phyloP scores from a whole-genome alignment of 2,329 filamentous ascomycete genomes.

The Herpotrichia juniperi region DNA sequence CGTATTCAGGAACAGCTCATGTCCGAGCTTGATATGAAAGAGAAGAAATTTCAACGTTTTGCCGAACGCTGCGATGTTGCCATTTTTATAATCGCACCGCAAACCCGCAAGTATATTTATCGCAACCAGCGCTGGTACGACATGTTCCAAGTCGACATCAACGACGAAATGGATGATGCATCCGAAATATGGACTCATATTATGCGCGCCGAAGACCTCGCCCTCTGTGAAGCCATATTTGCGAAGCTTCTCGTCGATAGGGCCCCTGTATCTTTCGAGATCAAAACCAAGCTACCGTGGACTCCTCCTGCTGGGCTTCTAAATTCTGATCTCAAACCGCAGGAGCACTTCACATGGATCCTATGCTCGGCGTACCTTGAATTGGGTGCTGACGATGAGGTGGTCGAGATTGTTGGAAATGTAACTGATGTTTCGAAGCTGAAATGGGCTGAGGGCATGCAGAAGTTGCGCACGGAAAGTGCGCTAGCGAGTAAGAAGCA shows the following conservation, averaged over 20 bases:
- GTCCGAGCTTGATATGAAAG: constrained; percentile 41
- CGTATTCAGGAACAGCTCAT: constrained; percentile 40
- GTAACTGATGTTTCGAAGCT: constrained; percentile 46
- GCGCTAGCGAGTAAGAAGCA: constrained; percentile 42
- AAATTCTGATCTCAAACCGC: constrained; percentile 12
- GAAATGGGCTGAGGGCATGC: constrained; percentile 44
- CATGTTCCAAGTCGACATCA: constrained; percentile 3
- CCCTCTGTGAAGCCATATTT: constrained; percentile 38
- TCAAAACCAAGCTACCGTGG: constrained; percentile 46
- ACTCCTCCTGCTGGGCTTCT: constrained; percentile 23
- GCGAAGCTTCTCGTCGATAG: constrained; percentile 36
- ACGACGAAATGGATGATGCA: constrained; percentile 19
- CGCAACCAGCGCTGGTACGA: constrained; percentile 48
- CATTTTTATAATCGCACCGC: constrained; percentile 46
- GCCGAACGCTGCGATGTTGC: constrained; percentile 47
- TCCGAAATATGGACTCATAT: constrained; percentile 26
- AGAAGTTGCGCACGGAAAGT: constrained; percentile 33
- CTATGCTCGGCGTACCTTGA: constrained; percentile 38
- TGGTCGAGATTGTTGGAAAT: constrained; percentile 41
- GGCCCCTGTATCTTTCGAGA: constrained; percentile 43
- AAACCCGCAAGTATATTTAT: constrained; percentile 43
- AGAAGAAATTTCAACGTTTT: constrained; percentile 46
- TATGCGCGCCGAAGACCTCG: constrained; percentile 43
- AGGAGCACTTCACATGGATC: constrained; percentile 34
- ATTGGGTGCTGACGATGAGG: constrained; percentile 22